These are phyloP conservation scores for Thermothelomyces thermophilus DNA, from an alignment of 2,329 filamentous ascomycete species.

Conservation along the genomic window DNA sequence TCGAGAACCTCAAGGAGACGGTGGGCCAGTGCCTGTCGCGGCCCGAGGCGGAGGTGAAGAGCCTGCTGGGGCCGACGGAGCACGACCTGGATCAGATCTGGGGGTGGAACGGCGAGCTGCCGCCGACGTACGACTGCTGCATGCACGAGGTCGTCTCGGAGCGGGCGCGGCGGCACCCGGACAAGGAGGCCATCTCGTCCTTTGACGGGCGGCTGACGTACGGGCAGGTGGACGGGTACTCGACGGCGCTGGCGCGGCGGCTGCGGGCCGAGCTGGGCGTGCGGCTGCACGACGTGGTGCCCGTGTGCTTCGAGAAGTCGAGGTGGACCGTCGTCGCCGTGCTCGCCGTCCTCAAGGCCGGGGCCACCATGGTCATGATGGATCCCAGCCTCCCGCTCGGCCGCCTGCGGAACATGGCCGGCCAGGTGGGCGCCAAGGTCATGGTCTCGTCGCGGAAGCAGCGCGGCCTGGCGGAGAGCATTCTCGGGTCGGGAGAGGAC, in stretches of 20 bases:
- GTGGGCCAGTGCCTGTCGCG: slow-evolving; percentile 31
- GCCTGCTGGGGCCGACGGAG: slow-evolving; percentile 30
- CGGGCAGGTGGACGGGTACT: slow-evolving; percentile 36
- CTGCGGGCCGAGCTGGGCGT: slow-evolving; percentile 33
- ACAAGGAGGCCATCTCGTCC: slow-evolving; percentile 33
- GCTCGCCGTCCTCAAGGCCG: slow-evolving; percentile 24
- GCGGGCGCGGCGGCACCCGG: slow-evolving; percentile 32
- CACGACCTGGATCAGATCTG: slow-evolving; percentile 41
- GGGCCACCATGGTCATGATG: slow-evolving; percentile 23
- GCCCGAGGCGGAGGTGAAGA: slow-evolving; percentile 27
- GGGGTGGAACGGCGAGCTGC: slow-evolving; percentile 31
- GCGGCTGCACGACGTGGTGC: slow-evolving; percentile 36
- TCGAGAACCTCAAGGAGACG: slow-evolving; percentile 37
- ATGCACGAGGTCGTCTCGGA: slow-evolving; percentile 43
- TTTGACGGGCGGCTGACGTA: slow-evolving; percentile 47
- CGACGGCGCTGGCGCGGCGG: slow-evolving; percentile 36
- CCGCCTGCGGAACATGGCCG: slow-evolving; percentile 18
- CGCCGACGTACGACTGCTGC: slow-evolving; percentile 31
- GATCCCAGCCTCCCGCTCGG: slow-evolving; percentile 22
- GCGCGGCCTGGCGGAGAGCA: slow-evolving; percentile 3
- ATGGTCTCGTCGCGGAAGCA: slow-evolving; percentile 14
- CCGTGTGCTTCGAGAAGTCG: slow-evolving; percentile 27
- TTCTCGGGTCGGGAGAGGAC: slow-evolving; percentile 17
- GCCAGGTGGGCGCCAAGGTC: slow-evolving; percentile 18
- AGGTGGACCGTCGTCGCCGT: slow-evolving; percentile 23